These are phyloP conservation scores for Hanseniaspora lachancei DNA, from an alignment of 805 yeast species.

Conservation along the genomic window DNA sequence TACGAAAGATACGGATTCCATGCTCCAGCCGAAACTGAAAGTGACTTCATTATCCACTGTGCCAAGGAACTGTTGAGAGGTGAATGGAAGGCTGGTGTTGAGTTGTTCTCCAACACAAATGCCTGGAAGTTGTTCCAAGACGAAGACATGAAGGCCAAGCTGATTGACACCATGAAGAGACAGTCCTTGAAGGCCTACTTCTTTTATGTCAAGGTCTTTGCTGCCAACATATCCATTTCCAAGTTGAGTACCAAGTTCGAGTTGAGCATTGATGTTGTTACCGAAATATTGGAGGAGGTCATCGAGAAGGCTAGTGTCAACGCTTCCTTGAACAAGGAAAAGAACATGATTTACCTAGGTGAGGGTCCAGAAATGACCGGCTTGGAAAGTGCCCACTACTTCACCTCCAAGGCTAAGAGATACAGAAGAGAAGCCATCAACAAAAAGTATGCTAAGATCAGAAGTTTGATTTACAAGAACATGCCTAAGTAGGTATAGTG, in stretches of 20 bases:
- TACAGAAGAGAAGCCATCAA: slow-evolving; percentile 5
- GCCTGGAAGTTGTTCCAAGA: slow-evolving; percentile 40
- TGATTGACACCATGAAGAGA: slow-evolving; percentile 62
- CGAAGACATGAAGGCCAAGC: not conserved
- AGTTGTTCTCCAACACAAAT: slow-evolving; percentile 42
- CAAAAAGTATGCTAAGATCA: not conserved
- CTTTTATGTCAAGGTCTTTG: slow-evolving; percentile 67
- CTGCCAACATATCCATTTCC: slow-evolving; percentile 56
- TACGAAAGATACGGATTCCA: slow-evolving; percentile 89
- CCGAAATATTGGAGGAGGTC: slow-evolving; percentile 57
- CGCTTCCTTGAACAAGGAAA: slow-evolving; percentile 53
- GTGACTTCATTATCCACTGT: slow-evolving; percentile 86
- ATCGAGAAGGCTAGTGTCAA: slow-evolving; percentile 63
- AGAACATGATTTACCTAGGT: slow-evolving; percentile 51
- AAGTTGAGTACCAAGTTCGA: slow-evolving; percentile 57
- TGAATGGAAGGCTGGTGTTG: slow-evolving; percentile 71
- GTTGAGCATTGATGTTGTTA: slow-evolving; percentile 42
- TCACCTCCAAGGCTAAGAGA: slow-evolving; percentile 36
- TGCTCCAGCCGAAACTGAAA: slow-evolving; percentile 94
- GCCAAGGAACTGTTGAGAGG: slow-evolving; percentile 79
- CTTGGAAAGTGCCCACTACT: slow-evolving; percentile 76
- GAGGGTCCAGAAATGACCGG: slow-evolving; percentile 69
- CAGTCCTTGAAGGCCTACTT: slow-evolving; percentile 90
- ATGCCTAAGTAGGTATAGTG: not conserved
- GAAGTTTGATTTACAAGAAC: not conserved